Evolutionary conservation across 108 stramenopile species (phyloP), one percentile per base, ranked within the genome.

Genomic region (Cyclotella choctawhatcheeana): DNA sequence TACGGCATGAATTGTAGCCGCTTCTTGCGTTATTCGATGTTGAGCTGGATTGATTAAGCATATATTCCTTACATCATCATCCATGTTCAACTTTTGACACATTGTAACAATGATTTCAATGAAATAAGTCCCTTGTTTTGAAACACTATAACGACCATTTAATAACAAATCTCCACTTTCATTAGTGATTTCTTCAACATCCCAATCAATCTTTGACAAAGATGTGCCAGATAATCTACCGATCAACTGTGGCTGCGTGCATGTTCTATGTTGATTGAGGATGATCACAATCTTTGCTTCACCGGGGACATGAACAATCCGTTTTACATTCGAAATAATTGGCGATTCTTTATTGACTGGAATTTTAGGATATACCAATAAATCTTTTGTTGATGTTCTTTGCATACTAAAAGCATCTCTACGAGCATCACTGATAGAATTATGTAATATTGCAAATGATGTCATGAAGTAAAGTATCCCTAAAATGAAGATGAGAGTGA

Each of bases 51-150:
- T 29, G 12, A 54, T 26, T 26, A 54, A 29, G 25, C 53, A 54
- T 16, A 27, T 5, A 54, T 29, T 54, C 27, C 5, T 54, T 26
- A 16, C 25, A 54, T 54, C 53, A 16, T 7, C 26, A 54, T 54
- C 26, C 3, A 54, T 54, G 14, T 54, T 26, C 25, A 54, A 26
- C 16, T 27, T 22, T 54, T 54, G 53, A 26, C 53, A 54, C 27
- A 54, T 54, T 54, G 53, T 54, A 2, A 54, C 53, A 7, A 54
- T 54, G 16, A 54, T 54, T 16, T 54, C 53, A 27, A 54, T 24
- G 25, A 54, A 54, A 27, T 26, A 54, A 4, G 4, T 24, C 14
- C 53, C 53, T 29, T 22, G 53, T 8, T 4, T 7, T 24, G 53
- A 26, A 4, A 27, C 53, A 54, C 6, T 54, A 16, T 54, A 54